phyloP scores from a whole-genome alignment of 805 yeast genomes.

The Spathaspora arborariae region DNA sequence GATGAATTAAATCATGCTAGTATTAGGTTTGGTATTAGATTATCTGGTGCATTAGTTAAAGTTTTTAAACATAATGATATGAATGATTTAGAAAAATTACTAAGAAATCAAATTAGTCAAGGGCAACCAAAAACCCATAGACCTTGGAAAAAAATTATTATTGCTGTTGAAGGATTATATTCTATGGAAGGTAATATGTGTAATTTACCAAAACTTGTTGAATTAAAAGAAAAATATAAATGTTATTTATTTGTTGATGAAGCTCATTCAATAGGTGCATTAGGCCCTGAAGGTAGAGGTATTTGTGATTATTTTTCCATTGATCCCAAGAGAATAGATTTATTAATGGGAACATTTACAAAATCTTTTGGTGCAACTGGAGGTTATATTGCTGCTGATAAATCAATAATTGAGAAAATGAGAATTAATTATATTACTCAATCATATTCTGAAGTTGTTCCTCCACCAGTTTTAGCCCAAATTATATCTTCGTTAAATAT shows the following conservation, averaged over 20 bases:
- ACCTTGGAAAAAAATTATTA: slow-evolving; percentile 86
- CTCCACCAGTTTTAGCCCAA: slow-evolving; percentile 92
- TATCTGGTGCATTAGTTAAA: slow-evolving; percentile 89
- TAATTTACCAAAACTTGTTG: slow-evolving; percentile 72
- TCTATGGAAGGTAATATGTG: slow-evolving; percentile 92
- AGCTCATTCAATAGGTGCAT: slow-evolving; percentile 98
- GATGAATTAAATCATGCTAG: slow-evolving; percentile 96
- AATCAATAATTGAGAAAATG: slow-evolving; percentile 66
- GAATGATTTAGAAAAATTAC: slow-evolving; percentile 66
- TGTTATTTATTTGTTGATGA: slow-evolving; percentile 92
- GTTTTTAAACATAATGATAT: slow-evolving; percentile 91
- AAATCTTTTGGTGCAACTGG: slow-evolving; percentile 99
- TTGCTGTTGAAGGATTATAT: slow-evolving; percentile 89
- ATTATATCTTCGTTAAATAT: slow-evolving; percentile 75
- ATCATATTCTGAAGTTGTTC: slow-evolving; percentile 75
- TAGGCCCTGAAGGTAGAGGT: slow-evolving; percentile 93
- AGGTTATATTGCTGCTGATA: slow-evolving; percentile 86
- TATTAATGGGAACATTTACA: slow-evolving; percentile 96
- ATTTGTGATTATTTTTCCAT: slow-evolving; percentile 90
- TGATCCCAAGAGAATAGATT: slow-evolving; percentile 70
- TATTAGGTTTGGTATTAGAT: slow-evolving; percentile 89
- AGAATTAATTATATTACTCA: slow-evolving; percentile 70
- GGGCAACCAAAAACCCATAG: slow-evolving; percentile 95
- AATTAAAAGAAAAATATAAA: slow-evolving; percentile 76
- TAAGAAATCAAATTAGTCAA: slow-evolving; percentile 82